Percentiles rank a stretch among this genome's conserved stretches.
Conservation (phyloP, 2,329 filamentous ascomycete species). For the Apiospora hydei region DNA sequence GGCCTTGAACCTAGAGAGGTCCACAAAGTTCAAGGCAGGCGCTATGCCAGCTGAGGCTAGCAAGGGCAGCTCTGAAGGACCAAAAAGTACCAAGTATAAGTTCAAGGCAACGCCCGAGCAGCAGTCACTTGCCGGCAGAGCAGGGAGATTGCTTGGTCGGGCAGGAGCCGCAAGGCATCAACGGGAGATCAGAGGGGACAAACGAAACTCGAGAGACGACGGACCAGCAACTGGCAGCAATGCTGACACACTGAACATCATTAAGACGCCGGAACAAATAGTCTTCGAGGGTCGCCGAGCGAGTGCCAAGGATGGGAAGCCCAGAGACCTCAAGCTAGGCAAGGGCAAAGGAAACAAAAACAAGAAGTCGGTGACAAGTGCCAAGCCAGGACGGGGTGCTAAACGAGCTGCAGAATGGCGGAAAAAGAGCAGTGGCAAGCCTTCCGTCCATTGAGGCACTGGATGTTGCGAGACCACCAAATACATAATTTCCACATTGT, state of each 20-base stretch:
- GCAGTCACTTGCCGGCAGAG: constrained; percentile 75
- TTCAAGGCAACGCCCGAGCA: constrained; percentile 75
- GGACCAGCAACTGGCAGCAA: constrained; percentile 31
- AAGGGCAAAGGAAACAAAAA: constrained; percentile 62
- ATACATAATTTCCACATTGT: not conserved
- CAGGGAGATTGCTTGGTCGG: constrained; percentile 75
- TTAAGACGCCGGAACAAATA: constrained; percentile 71
- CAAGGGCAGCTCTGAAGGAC: constrained; percentile 39
- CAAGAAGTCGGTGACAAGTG: constrained; percentile 30
- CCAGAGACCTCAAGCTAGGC: constrained; percentile 66
- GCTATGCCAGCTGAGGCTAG: constrained; percentile 36
- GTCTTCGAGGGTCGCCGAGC: constrained; percentile 86
- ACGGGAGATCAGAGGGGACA: constrained; percentile 41
- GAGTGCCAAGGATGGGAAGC: constrained; percentile 69
- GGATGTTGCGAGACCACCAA: not conserved
- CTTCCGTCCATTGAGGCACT: not conserved
- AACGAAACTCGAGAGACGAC: constrained; percentile 28
- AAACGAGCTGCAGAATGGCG: constrained; percentile 43
- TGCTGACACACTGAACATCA: constrained; percentile 30
- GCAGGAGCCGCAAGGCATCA: constrained; percentile 64
- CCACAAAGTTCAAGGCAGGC: constrained; percentile 50
- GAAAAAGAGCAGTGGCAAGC: constrained; percentile 34
- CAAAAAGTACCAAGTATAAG: constrained; percentile 63
- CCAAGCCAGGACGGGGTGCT: constrained; percentile 41
- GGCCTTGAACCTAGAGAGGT: constrained; percentile 56